Conservation (phyloP, 257 asterid species). For the Penstemon barbatus region DNA sequence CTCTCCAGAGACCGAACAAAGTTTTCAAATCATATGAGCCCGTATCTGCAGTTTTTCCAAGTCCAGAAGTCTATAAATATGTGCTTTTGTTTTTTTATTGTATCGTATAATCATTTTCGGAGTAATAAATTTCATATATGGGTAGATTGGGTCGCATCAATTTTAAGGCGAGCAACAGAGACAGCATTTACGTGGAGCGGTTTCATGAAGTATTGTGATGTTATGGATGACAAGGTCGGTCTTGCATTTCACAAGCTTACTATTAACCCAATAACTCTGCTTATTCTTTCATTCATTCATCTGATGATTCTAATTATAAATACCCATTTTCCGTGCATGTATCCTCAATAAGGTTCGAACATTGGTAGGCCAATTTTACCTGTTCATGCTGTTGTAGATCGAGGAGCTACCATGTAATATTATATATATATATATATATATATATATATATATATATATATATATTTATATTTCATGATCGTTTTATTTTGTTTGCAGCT, state of each 20-base stretch:
- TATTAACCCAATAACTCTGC: not conserved
- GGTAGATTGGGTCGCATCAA: conserved; percentile 92
- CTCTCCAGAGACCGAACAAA: conserved; percentile 56
- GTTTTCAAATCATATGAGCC: conserved; percentile 68
- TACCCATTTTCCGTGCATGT: conserved; percentile 44
- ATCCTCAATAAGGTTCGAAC: conserved; percentile 74
- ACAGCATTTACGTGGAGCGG: conserved; percentile 69
- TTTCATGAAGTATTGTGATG: conserved; percentile 69
- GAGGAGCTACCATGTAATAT: conserved; percentile 80
- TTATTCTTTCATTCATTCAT: conserved; percentile 22
- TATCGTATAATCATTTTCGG: not conserved
- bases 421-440: no score
- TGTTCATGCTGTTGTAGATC: conserved; percentile 86
- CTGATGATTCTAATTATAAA: not conserved
- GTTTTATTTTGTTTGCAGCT: conserved; percentile 14
- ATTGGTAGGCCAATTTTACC: conserved; percentile 94
- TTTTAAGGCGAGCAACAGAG: conserved; percentile 95
- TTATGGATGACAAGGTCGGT: conserved; percentile 80
- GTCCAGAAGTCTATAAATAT: conserved; percentile 30
- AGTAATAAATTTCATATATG: not conserved
- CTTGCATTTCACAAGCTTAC: not conserved
- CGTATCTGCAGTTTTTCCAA: conserved; percentile 78
- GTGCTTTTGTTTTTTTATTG: not conserved
- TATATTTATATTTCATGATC: conserved; percentile 35
- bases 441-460: no score